Conservation (phyloP, 495 filamentous ascomycete species). For the Corynascus novoguineensis region DNA sequence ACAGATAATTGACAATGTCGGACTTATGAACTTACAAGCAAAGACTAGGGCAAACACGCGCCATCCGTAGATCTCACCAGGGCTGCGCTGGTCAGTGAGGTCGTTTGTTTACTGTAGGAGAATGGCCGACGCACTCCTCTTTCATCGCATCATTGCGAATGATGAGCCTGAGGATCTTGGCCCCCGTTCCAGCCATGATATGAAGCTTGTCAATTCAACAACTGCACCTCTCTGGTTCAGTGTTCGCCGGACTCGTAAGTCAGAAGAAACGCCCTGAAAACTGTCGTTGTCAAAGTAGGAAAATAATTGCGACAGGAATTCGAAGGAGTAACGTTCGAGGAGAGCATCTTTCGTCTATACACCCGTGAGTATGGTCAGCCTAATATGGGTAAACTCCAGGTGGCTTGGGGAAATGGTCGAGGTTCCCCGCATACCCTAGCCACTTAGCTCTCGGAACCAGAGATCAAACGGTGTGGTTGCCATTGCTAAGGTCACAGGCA, state of each 20-base stretch:
- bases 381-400: too few relatives aligned
- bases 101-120: background rate
- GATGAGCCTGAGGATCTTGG: constrained; percentile 51
- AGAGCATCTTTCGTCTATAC: too few relatives aligned
- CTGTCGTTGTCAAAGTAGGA: too few relatives aligned
- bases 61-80: constrained; percentile 66
- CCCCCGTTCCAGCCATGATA: constrained; percentile 12
- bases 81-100: constrained; percentile 35
- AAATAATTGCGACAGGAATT: too few relatives aligned
- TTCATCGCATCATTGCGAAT: constrained; percentile 74
- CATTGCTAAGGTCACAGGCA: background rate
- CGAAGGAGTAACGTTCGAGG: too few relatives aligned
- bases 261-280: too few relatives aligned
- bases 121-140: constrained; percentile 34
- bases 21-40: constrained; percentile 49
- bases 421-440: too few relatives aligned
- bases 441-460: too few relatives aligned
- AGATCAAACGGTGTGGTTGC: background rate
- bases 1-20: too few relatives aligned
- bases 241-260: background rate
- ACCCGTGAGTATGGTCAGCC: too few relatives aligned
- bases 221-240: too few relatives aligned
- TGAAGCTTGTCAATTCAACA: background rate
- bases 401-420: too few relatives aligned
- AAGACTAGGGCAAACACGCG: constrained; percentile 63